A percentile compares a stretch with the other conserved stretches of the same genome.
These are phyloP conservation scores for Thuidium tamariscinum DNA, from an alignment of 225 moss, liverwort and hornwort genomes.

Conservation along the genomic window DNA sequence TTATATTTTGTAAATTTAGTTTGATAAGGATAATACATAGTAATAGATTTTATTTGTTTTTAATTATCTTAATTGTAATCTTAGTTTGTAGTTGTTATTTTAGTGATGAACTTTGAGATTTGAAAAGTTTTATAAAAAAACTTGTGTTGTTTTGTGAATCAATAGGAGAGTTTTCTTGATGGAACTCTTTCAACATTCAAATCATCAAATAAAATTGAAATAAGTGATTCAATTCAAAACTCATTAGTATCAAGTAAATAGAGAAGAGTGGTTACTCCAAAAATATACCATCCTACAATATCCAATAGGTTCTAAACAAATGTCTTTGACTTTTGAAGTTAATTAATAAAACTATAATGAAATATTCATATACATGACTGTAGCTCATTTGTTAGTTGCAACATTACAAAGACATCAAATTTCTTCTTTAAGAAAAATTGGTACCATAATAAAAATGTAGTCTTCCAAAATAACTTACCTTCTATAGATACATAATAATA, in stretches of 20 bases:
- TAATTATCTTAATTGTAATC: not conserved
- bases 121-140: not conserved
- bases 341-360: not conserved
- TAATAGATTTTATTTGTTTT: not conserved
- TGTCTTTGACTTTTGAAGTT: fast-evolving
- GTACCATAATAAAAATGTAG: too few species aligned
- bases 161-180: not conserved
- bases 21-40: not conserved
- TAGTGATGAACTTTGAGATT: too few species aligned
- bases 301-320: not conserved
- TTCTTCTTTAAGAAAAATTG: not conserved
- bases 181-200: not conserved
- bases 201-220: too few species aligned
- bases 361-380: too few species aligned
- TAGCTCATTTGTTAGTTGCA: not conserved
- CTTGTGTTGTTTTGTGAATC: not conserved
- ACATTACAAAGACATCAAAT: not conserved
- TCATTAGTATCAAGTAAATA: not conserved
- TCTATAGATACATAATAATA: too few species aligned
- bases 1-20: not conserved
- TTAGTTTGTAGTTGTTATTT: not conserved
- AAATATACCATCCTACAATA: not conserved
- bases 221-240: not conserved
- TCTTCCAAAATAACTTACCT: not conserved
- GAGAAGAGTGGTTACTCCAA: too few species aligned